A percentile compares a stretch with the other conserved stretches of the same genome.
Evolutionary conservation across 371 early-diverging fungal species (phyloP).

Genomic region (Apophysomyces variabilis): DNA sequence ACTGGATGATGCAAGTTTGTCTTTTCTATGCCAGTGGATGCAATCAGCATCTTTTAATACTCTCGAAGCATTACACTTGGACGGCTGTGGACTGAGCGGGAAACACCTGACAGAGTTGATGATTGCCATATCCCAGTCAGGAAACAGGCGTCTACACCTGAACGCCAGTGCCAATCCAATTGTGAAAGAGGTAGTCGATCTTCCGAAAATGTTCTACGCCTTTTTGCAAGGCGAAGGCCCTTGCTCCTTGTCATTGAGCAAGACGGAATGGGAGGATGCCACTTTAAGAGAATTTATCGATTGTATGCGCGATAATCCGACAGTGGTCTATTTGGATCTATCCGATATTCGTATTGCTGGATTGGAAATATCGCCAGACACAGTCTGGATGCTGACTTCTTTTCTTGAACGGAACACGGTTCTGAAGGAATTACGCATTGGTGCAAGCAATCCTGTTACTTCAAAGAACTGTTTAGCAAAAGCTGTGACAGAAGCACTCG

Average conservation of each 20-base stretch:
- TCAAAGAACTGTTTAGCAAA: conserved; percentile 8
- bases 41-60: conserved; percentile 28
- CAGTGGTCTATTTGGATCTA: conserved; percentile 27
- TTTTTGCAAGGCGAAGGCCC: conserved; percentile 45
- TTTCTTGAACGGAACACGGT: conserved; percentile 44
- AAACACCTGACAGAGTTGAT: conserved; percentile 34
- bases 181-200: conserved; percentile 36
- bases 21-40: conserved; percentile 38
- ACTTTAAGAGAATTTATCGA: conserved; percentile 45
- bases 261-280: conserved; percentile 48
- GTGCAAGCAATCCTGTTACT: conserved; percentile 6
- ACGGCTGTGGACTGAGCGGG: conserved; percentile 37
- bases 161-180: conserved; percentile 40
- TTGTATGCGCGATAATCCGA: conserved; percentile 39
- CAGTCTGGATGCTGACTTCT: conserved; percentile 33
- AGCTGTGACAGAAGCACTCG: conserved; percentile 27
- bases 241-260: conserved; percentile 33
- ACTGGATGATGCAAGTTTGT: conserved; percentile 17
- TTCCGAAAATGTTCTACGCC: conserved; percentile 42
- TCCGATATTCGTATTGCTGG: conserved; percentile 34
- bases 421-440: conserved; percentile 29
- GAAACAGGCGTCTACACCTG: conserved; percentile 36
- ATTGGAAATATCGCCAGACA: conserved; percentile 33
- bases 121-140: conserved; percentile 31
- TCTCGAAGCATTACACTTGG: conserved; percentile 30